Base-by-base conservation (phyloP, 2,329 filamentous ascomycete species). In the Aspergillus japonicus region DNA sequence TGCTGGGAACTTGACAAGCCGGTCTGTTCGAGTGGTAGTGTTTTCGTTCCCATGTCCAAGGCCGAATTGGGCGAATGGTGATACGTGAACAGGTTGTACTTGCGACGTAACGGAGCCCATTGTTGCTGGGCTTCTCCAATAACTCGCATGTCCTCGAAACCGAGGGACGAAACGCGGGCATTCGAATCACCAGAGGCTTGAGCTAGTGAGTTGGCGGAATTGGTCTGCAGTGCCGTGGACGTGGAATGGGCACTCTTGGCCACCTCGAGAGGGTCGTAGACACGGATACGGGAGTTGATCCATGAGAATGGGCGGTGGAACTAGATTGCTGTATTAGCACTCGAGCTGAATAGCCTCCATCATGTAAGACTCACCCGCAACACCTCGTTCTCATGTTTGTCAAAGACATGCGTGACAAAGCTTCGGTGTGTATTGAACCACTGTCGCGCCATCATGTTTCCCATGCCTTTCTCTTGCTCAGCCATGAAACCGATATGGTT, bases 321-420 rank as follows among this genome's bases (percentile, higher is more conserved):
- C 72, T 81, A 47, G 23, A 19, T 47, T 2, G 39, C 69, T 23
- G 71, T 62, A 35, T 35, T 59, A 8, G 39, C 23, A 53, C 14
- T 29, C 6, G 6, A 55, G 1, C 14, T 16, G 11, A 5, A 19
- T 44, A 6, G 24, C n/a, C 2, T 5, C 2, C 6, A 16, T 39
- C 11, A 12, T 29, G 42, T 35, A 19, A 19, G 31, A 64, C 72
- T 60, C 74, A 80, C 77, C 72, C 82, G 73, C 54, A 88, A 71
- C 7, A 89, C 81, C 70, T 89, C 86, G 64, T 80, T 82, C 66
- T 85, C 82, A 47, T 85, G 74, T 55, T 76, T 77, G 66, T 88
- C 86, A 71, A 89, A 88, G 2, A 89, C 84, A 71, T 88, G 84
- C 5, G 85, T 85, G 14, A 85, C 87, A 62, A 89, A 88, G 61